A percentile compares a stretch with the other conserved stretches of the same genome.
These are phyloP conservation scores for Nicotiana sylvestris DNA, from an alignment of 257 asterid genomes.

Conservation along the genomic window DNA sequence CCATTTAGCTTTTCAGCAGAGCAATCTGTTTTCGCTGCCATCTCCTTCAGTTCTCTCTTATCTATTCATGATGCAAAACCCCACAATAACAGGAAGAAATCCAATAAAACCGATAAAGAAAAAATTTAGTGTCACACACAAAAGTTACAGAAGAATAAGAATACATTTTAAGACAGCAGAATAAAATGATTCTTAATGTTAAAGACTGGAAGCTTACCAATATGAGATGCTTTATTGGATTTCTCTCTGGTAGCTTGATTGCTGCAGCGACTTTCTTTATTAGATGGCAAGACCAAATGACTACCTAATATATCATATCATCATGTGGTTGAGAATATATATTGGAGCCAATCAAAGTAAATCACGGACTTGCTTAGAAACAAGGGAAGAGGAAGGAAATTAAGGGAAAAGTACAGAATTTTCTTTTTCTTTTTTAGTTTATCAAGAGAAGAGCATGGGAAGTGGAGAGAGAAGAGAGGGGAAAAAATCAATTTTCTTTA, in stretches of 20 bases:
- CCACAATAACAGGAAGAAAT: background rate
- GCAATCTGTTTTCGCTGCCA: background rate
- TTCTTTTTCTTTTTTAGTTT: background rate
- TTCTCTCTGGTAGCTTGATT: background rate
- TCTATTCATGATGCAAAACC: background rate
- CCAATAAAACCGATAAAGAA: background rate
- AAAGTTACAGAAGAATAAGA: constrained; percentile 17
- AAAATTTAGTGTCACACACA: background rate
- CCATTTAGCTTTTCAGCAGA: background rate
- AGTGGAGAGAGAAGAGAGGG: background rate
- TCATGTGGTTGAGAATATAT: background rate
- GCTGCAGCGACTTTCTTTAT: background rate
- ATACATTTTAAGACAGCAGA: constrained; percentile 10
- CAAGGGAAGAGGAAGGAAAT: background rate
- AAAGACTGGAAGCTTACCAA: background rate
- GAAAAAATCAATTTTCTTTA: background rate
- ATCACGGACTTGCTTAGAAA: background rate
- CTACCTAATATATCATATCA: background rate
- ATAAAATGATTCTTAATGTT: background rate
- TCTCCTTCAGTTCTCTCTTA: background rate
- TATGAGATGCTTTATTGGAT: background rate
- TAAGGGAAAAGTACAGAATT: background rate
- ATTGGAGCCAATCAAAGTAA: background rate
- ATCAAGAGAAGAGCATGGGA: background rate
- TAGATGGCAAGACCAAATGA: background rate